Evolutionary conservation across 345 rosid species (phyloP).

Genomic region (Turnera subulata): DNA sequence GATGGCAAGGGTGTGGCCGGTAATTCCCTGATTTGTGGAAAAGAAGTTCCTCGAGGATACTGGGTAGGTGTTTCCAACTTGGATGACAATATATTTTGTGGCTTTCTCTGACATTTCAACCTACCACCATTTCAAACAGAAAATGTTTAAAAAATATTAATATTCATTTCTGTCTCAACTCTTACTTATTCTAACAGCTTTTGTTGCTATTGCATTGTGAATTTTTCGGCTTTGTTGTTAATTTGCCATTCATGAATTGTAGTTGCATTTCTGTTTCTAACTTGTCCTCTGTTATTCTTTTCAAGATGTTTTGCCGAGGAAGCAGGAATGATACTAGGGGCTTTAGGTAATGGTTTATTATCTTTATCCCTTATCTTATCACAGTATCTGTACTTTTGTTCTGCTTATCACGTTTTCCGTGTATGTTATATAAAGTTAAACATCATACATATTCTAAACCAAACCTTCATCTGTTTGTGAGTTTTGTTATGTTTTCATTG

Average conservation of each 20-base stretch:
- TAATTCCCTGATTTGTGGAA: conserved; percentile 73
- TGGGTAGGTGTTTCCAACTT: conserved; percentile 47
- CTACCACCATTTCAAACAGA: not conserved
- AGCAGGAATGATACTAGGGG: conserved; percentile 94
- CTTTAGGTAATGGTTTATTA: conserved; percentile 56
- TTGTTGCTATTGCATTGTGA: too few species aligned
- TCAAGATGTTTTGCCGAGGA: conserved; percentile 96
- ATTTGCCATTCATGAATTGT: too few species aligned
- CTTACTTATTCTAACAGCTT: too few species aligned
- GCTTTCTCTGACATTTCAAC: conserved; percentile 2
- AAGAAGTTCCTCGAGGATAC: conserved; percentile 95
- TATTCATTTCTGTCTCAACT: too few species aligned
- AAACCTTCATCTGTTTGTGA: too few species aligned
- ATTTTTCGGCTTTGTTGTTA: too few species aligned
- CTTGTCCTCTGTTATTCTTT: conserved; percentile 11
- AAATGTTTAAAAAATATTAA: not conserved
- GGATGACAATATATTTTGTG: not conserved
- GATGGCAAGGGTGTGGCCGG: conserved; percentile 33
- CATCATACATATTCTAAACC: too few species aligned
- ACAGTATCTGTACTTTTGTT: not conserved
- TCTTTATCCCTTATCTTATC: not conserved
- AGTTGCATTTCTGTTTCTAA: too few species aligned
- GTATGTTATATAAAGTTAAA: not conserved
- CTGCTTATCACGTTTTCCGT: not conserved
- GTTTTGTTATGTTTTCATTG: not conserved